phyloP scores from a whole-genome alignment of 192 early-diverging fungal genomes.

The Jimgerdemannia flammicorona region DNA sequence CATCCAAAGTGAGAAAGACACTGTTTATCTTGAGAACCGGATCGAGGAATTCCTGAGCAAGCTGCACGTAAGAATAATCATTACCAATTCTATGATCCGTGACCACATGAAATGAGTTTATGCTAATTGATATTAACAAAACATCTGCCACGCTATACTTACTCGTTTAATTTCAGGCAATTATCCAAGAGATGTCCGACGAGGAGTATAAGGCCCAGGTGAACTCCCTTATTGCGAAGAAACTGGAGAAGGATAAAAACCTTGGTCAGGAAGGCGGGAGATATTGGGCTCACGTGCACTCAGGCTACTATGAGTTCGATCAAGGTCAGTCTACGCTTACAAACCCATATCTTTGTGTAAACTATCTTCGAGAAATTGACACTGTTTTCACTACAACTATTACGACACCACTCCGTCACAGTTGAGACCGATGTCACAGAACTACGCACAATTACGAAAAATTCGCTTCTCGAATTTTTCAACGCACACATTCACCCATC shows the following conservation, averaged over 20 bases:
- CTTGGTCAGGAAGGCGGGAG: conserved; percentile 69
- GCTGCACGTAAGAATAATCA: conserved; percentile 40
- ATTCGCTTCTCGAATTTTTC: conserved; percentile 56
- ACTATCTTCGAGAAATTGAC: background rate
- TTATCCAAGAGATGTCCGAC: conserved; percentile 62
- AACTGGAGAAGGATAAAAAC: conserved; percentile 87
- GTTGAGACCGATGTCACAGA: conserved; percentile 56
- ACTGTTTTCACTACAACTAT: background rate
- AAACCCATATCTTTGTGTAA: background rate
- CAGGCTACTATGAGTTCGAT: conserved; percentile 87
- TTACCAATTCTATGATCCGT: background rate
- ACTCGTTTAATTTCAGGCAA: conserved; percentile 12
- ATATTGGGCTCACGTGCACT: conserved; percentile 73
- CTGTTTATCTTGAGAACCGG: conserved; percentile 75
- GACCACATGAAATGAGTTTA: background rate
- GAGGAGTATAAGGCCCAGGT: conserved; percentile 75
- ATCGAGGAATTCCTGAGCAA: conserved; percentile 73
- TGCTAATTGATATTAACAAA: conserved; percentile 5
- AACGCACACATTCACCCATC: conserved; percentile 49
- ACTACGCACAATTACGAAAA: conserved; percentile 43
- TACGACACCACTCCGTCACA: conserved; percentile 9
- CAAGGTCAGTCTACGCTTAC: conserved; percentile 26
- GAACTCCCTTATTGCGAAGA: conserved; percentile 63
- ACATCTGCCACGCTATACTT: conserved; percentile 5
- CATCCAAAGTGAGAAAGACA: conserved; percentile 84